Percentiles rank a stretch among this genome's conserved stretches.
phyloP scores from a whole-genome alignment of 495 filamentous ascomycete genomes.

The Wilcoxina mikolae region DNA sequence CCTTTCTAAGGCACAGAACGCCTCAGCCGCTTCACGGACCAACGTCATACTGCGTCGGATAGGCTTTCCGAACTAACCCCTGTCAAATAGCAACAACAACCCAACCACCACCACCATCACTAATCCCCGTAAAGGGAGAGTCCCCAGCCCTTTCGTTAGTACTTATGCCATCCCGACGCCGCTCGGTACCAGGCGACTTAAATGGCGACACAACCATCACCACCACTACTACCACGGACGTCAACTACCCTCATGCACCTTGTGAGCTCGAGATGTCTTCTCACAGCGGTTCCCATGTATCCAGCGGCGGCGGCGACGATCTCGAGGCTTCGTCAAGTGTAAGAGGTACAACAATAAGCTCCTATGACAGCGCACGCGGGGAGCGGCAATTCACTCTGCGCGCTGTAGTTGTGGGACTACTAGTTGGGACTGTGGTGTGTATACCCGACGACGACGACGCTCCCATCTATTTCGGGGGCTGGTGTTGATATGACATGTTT shows the following conservation, averaged over 20 bases:
- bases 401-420: slow-evolving; percentile 62
- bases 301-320: neutral
- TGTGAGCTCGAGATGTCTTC: neutral
- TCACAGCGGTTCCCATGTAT: neutral
- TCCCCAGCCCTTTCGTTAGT: too few species aligned
- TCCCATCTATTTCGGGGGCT: neutral
- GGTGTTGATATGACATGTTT: neutral
- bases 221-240: neutral
- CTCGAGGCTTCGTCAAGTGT: neutral
- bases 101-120: too few species aligned
- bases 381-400: slow-evolving; percentile 61
- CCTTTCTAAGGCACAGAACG: too few species aligned
- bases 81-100: too few species aligned
- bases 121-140: too few species aligned
- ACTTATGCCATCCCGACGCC: neutral
- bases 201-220: neutral
- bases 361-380: neutral
- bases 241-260: neutral
- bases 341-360: neutral
- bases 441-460: neutral
- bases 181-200: neutral
- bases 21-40: too few species aligned
- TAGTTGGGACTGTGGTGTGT: slow-evolving; percentile 65
- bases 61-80: too few species aligned
- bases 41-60: too few species aligned